Evolutionary conservation across 2,329 filamentous ascomycete genomes (phyloP), one percentile per base, ranked within the genome.

Genomic region (Fusarium sp.): DNA sequence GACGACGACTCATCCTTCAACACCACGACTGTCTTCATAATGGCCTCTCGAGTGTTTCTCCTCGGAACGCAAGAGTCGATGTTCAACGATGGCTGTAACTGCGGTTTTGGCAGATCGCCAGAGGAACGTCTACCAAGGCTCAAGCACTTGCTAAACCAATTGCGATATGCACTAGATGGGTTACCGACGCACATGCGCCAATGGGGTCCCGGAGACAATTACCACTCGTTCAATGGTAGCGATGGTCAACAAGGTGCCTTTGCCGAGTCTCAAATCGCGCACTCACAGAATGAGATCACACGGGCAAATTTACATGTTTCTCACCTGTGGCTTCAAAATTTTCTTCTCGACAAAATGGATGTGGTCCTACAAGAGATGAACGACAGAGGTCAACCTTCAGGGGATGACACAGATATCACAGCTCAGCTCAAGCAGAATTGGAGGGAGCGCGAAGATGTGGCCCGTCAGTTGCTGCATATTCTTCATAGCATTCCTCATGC

Each of bases 81-180:
- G 46, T 40, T 42, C 10, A 57, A 57, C 13, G 54, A 57, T 9
- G 54, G 54, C 2, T 57, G 54, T 6, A 57, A 57, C 10, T 57
- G 54, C 4, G 54, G 54, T 1, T 57, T 53, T 7, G 54, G 54
- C 0, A 22, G 46, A 1, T 57, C 54, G 0, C 46, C 46, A 28
- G 36, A 42, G 0, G 54, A 57, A 6, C 46, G 54, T 3, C n/a
- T 57, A 0, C 17, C 46, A 0, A 53, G 40, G 4, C 3, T 57
- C 0, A 18, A 11, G 11, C 20, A 57, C 6, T 50, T 57, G 2
- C 46, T 57, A 8, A 38, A 18, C 20, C 54, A 57, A 13, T 3
- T 57, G 0, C 3, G 54, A 3, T 57, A 57, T 9, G 34, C 42
- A 2, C 26, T 57, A 2, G 54, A 57, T 9, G 54, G 54, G 1